Percentiles rank a stretch among this genome's conserved stretches.
Evolutionary conservation across 2,329 filamentous ascomycete species (phyloP).

Genomic region (Podosphaera fusca): DNA sequence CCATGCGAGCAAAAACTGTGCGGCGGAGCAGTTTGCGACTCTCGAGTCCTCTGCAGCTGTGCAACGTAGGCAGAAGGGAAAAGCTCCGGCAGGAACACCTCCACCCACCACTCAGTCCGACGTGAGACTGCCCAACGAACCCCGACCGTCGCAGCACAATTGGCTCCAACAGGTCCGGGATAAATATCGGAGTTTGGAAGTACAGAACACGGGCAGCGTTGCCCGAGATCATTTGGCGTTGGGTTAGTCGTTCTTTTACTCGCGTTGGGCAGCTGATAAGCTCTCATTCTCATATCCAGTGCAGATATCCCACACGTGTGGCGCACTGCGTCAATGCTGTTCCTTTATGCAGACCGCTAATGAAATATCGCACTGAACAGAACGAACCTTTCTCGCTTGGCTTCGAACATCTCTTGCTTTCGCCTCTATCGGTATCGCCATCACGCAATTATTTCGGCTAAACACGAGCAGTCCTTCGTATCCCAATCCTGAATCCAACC

Average conservation of each 20-base stretch:
- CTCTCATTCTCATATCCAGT: too few species aligned
- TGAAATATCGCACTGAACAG: conserved; percentile 20
- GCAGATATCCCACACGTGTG: too few species aligned
- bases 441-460: conserved; percentile 67
- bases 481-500: conserved; percentile 14
- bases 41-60: too few species aligned
- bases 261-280: neutral
- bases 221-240: conserved; percentile 63
- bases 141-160: too few species aligned
- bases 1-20: too few species aligned
- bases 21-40: too few species aligned
- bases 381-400: conserved; percentile 71
- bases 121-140: too few species aligned
- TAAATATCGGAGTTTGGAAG: conserved; percentile 33
- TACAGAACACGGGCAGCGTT: conserved; percentile 71
- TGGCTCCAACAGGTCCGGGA: conserved; percentile 16
- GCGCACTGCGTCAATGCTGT: too few species aligned
- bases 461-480: conserved; percentile 31
- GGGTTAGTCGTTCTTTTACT: conserved; percentile 24
- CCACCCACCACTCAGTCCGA: too few species aligned
- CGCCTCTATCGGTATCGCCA: conserved; percentile 59
- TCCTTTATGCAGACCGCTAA: neutral
- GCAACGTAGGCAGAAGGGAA: too few species aligned
- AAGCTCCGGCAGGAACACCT: too few species aligned
- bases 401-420: conserved; percentile 62